Base-by-base conservation (phyloP, 2,329 filamentous ascomycete genomes). In the Monosporascus sp. region DNA sequence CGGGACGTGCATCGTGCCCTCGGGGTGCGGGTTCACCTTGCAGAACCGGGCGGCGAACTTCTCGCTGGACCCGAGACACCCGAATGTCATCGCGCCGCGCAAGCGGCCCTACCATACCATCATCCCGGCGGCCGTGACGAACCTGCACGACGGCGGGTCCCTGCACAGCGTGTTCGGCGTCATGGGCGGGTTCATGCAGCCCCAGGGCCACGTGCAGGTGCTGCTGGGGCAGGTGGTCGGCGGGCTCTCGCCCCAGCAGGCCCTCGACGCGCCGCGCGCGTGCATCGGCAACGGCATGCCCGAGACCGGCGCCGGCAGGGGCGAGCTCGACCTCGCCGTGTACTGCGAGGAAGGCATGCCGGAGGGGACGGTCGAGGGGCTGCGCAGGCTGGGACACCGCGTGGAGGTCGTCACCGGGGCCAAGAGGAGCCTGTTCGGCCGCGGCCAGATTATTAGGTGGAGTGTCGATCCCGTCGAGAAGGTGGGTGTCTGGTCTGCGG, bases 161-260 rank as follows among this genome's bases (percentile, higher is more conserved):
- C 73, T 97, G 53, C 89, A 96, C 69, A 88, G 84, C 4, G 88
- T 96, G 0, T 97, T 93, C 64, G 94, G 94, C 51, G 93, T 97
- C 55, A 97, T 97, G 94, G 94, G 94, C 50, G 93, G 91, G 2
- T 97, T 95, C 72, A 97, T 97, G 89, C 94, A 99, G 73, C 94
- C 94, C 0, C 94, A 97, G 71, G 94, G 93, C 22, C 94, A 97
- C 56, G 86, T 97, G 0, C 94, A 97, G 71, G 91, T 96, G 0
- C 74, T 99, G 9, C 77, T 97, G 2, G 96, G 95, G 60, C 92
- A 96, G 81, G 72, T 96, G 0, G 83, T 91, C 0, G 96, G 92
- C 62, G 84, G 85, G 2, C 78, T 91, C 51, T 87, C 86, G 58
- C 91, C 92, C 0, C 94, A 99, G 71, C 85, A 90, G 55, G 91